A percentile compares a stretch with the other conserved stretches of the same genome.
Evolutionary conservation across 2,329 filamentous ascomycete species (phyloP).

Genomic region (Pseudogymnoascus sp.): DNA sequence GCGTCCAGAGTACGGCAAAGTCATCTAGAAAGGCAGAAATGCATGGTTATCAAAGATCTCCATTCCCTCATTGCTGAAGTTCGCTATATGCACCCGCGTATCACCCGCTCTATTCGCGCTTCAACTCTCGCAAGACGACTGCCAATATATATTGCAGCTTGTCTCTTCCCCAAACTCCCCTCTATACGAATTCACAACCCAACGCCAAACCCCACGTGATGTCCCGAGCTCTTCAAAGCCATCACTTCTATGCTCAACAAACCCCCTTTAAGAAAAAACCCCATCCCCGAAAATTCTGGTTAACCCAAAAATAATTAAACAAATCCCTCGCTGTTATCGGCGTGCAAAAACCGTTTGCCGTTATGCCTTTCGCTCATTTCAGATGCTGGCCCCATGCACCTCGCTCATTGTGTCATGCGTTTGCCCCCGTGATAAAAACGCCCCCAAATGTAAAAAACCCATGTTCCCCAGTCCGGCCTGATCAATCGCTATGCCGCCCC

Average conservation of each 20-base stretch:
- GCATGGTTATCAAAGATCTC: not conserved
- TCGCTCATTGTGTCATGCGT: not conserved
- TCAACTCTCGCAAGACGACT: not conserved
- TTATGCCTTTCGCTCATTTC: not conserved
- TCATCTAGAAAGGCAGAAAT: not conserved
- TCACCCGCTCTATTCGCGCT: not conserved
- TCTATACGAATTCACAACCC: not conserved
- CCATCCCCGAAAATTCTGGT: not conserved
- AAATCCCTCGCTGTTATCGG: not conserved
- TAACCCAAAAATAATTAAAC: not conserved
- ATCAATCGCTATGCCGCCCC: not conserved
- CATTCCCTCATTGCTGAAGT: not conserved
- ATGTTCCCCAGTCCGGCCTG: not conserved
- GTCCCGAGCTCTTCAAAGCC: slow-evolving; percentile 11
- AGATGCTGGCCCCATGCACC: not conserved
- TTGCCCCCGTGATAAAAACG: not conserved
- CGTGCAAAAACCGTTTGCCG: not conserved
- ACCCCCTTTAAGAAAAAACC: not conserved
- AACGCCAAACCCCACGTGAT: slow-evolving; percentile 9
- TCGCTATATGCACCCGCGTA: not conserved
- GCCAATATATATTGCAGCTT: not conserved
- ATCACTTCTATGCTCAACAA: slow-evolving; percentile 7
- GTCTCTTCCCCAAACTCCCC: not conserved
- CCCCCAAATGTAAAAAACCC: not conserved
- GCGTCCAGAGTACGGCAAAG: not conserved